phyloP scores from a whole-genome alignment of 169 alveolate genomes.

The Plasmodium chabaudi region DNA sequence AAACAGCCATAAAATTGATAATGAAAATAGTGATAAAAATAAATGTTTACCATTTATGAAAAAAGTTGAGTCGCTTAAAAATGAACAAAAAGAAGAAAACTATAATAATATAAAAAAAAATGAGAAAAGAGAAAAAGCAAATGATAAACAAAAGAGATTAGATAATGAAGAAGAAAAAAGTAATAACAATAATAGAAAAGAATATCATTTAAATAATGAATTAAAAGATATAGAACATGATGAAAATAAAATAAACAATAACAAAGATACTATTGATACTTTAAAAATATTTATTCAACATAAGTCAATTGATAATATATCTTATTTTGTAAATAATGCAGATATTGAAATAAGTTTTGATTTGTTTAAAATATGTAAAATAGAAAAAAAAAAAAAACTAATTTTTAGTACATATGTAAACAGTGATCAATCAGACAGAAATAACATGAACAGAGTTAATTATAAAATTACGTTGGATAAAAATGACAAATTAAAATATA shows the following conservation, averaged over 20 bases:
- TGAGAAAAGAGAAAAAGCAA: slow-evolving; percentile 5
- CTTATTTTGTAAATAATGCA: slow-evolving; percentile 45
- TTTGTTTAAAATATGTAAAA: slow-evolving; percentile 46
- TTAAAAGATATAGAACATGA: background rate
- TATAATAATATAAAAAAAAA: slow-evolving; percentile 11
- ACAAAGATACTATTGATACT: background rate
- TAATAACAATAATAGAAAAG: background rate
- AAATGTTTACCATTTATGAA: too few relatives aligned
- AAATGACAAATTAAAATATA: slow-evolving; percentile 49
- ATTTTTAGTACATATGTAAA: slow-evolving; percentile 53
- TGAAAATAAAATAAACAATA: slow-evolving; percentile 31
- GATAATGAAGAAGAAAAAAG: slow-evolving; percentile 22
- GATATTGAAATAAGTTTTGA: slow-evolving; percentile 34
- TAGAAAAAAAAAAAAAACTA: slow-evolving; percentile 22
- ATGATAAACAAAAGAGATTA: background rate
- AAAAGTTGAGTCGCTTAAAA: background rate
- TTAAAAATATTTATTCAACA: slow-evolving; percentile 64
- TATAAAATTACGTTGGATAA: slow-evolving; percentile 57
- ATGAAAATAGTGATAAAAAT: too few relatives aligned
- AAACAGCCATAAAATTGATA: too few relatives aligned
- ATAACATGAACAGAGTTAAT: slow-evolving; percentile 5
- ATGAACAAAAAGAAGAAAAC: slow-evolving; percentile 7
- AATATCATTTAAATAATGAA: background rate
- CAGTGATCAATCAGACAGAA: background rate
- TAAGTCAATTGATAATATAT: slow-evolving; percentile 45